Base-by-base conservation (phyloP, 805 yeast genomes). In the Brettanomyces custersianus region DNA sequence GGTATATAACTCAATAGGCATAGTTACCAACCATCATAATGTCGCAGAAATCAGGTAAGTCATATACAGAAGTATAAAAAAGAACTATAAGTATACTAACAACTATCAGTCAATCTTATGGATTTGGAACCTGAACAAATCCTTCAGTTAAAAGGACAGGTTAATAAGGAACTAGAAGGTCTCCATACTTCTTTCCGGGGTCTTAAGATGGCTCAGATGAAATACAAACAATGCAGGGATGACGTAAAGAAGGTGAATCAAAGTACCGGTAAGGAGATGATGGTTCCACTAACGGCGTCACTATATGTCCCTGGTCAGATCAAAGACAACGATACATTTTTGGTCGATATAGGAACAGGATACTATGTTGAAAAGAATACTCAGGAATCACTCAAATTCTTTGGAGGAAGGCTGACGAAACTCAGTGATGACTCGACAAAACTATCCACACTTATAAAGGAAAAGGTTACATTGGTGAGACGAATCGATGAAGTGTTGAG, bases 321-420 rank as follows among this genome's bases (percentile, higher is more conserved):
- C 35, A 65, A 68, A 30, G 74, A 80, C 39, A 70, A 70, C 35
- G 70, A 78, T 40, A 76, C 70, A 40, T 92, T 80, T 49, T 65
- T 92, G 54, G 95, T 92, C 8, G 98, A 92, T 54, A 79, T 92
- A 19, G 98, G 98, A 24, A 92, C 98, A 0, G 97, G 97, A 3
- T 92, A 92, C 55, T 92, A 72, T 54, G 88, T 87, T 13, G 95
- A 86, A 53, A 92, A 92, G 59, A 58, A 58, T 33, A 72, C 74
- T 0, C 62, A 63, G 6, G 86, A 82, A 32, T 80, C 96, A 2
- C 64, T 73, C 42, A 58, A 55, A 37, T 90, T 86, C 50, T 90
- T 85, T 56, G 72, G 78, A 40, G 68, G 65, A 38, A 86, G 92
- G 57, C 74, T 87, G 39, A 62, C 62, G 19, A 88, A 90, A 43